Percentiles rank a stretch among this genome's conserved stretches.
phyloP scores from a whole-genome alignment of 495 filamentous ascomycete species.

The Polyplosphaeria fusca region DNA sequence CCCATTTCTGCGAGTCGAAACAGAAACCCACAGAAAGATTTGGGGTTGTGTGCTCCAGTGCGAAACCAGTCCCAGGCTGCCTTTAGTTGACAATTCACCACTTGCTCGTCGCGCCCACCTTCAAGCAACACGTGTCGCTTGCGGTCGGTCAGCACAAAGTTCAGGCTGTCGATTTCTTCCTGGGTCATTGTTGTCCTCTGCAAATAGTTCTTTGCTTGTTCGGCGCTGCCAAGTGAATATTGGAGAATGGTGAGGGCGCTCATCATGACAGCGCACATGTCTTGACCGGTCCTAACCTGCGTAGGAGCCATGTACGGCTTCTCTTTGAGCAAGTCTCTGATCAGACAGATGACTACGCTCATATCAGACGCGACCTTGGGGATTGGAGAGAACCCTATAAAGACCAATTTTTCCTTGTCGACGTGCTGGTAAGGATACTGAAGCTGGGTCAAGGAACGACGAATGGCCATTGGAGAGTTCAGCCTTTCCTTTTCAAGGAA shows the following conservation, averaged over 20 bases:
- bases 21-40: background rate
- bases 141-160: background rate
- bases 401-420: background rate
- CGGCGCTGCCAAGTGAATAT: background rate
- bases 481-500: background rate
- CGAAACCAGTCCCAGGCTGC: background rate
- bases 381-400: background rate
- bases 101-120: background rate
- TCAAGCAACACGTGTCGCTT: background rate
- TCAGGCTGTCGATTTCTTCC: background rate
- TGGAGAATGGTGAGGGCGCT: background rate
- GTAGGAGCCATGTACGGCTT: background rate
- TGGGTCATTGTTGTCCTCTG: background rate
- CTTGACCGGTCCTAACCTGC: background rate
- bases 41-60: background rate
- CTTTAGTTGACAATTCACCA: background rate
- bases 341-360: background rate
- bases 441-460: background rate
- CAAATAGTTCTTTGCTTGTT: background rate
- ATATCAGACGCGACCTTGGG: background rate
- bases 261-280: conserved; percentile 2
- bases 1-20: background rate
- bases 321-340: background rate
- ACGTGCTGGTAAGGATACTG: background rate
- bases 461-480: background rate